Evolutionary conservation across 768 basidiomycete genomes (phyloP).

Genomic region (Rhizopogon vesiculosus): DNA sequence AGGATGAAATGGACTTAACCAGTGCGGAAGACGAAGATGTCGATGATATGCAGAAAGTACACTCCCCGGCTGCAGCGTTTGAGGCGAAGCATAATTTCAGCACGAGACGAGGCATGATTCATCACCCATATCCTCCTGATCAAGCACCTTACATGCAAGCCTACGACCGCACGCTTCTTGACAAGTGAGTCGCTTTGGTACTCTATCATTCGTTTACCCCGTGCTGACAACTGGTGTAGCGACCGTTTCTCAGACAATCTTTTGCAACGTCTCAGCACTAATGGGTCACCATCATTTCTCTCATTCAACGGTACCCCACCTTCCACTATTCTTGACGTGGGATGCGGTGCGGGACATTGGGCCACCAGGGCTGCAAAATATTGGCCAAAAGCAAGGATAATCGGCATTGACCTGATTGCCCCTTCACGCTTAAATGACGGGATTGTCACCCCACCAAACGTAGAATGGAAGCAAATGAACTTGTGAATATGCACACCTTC

Average conservation of each 20-base stretch:
- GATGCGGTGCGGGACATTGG: constrained; percentile 75
- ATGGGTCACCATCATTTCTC: constrained; percentile 58
- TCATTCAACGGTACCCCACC: constrained; percentile 46
- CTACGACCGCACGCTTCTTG: constrained; percentile 50
- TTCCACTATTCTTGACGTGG: constrained; percentile 60
- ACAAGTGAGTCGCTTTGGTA: constrained; percentile 43
- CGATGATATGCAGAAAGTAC: neutral
- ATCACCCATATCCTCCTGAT: constrained; percentile 48
- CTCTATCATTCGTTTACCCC: neutral
- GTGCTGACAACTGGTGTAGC: constrained; percentile 29
- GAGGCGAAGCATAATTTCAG: constrained; percentile 19
- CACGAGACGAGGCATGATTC: constrained; percentile 33
- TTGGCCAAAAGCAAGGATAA: constrained; percentile 60
- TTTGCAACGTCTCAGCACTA: constrained; percentile 48
- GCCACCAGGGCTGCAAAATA: constrained; percentile 50
- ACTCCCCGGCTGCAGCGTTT: constrained; percentile 15
- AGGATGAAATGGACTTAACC: neutral
- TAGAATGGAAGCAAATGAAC: constrained; percentile 56
- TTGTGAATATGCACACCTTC: constrained; percentile 45
- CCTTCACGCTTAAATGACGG: constrained; percentile 29
- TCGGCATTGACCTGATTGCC: constrained; percentile 61
- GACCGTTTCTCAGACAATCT: constrained; percentile 55
- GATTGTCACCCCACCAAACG: constrained; percentile 29
- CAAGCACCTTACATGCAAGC: constrained; percentile 63
- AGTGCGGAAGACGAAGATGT: neutral